phyloP scores from a whole-genome alignment of 2,329 filamentous ascomycete genomes.

The Elsinoe fawcettii region DNA sequence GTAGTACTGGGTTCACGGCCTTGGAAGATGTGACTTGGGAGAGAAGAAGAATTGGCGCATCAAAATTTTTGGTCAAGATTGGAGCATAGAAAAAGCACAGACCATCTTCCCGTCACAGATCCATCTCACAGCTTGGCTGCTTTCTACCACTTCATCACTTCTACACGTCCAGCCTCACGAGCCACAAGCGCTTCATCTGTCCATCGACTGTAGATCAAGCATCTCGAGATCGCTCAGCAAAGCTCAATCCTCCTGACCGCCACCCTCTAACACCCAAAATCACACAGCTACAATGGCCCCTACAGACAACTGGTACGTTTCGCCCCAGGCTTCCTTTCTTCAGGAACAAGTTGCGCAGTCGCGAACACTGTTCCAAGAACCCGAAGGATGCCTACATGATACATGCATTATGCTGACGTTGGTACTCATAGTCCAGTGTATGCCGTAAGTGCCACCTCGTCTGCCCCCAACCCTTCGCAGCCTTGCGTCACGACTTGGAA shows the following conservation, averaged over 20 bases:
- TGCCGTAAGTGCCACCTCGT: slow-evolving; percentile 67
- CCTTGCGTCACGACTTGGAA: slow-evolving; percentile 5
- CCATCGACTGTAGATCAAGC: neutral
- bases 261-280: neutral
- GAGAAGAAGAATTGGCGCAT: neutral
- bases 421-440: slow-evolving; percentile 73
- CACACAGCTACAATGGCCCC: slow-evolving; percentile 53
- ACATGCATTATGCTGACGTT: slow-evolving; percentile 8
- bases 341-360: slow-evolving; percentile 17
- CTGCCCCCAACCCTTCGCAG: neutral
- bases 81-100: slow-evolving; percentile 4
- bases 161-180: neutral
- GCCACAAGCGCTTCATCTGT: neutral
- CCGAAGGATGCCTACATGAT: neutral
- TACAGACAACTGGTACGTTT: slow-evolving; percentile 71
- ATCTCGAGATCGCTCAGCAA: neutral
- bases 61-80: slow-evolving; percentile 3
- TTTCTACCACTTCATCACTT: slow-evolving; percentile 10
- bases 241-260: neutral
- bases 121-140: slow-evolving; percentile 6
- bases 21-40: slow-evolving; percentile 18
- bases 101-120: slow-evolving; percentile 11
- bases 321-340: slow-evolving; percentile 24
- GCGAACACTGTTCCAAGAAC: slow-evolving; percentile 17
- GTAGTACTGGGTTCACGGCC: slow-evolving; percentile 29